phyloP scores from a whole-genome alignment of 1,139 yeast genomes.

The Debaryomyces sp. region DNA sequence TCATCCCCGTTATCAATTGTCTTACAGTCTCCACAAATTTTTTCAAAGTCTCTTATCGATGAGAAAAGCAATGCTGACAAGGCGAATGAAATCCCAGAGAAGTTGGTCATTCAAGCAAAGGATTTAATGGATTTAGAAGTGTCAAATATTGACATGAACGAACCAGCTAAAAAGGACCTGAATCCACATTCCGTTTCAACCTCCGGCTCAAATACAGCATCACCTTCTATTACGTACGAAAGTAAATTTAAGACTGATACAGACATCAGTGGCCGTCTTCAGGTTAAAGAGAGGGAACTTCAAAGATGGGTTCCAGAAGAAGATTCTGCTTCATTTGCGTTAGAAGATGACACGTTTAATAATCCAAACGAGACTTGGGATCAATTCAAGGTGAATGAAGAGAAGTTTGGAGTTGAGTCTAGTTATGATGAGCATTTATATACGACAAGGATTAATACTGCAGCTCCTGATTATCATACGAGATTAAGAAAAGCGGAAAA shows the following conservation, averaged over 20 bases:
- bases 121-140: slow-evolving; percentile 68
- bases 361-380: slow-evolving; percentile 62
- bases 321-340: slow-evolving; percentile 32
- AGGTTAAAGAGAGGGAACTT: slow-evolving; percentile 66
- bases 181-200: not conserved
- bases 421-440: slow-evolving; percentile 87
- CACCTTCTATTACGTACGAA: slow-evolving; percentile 11
- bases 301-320: slow-evolving; percentile 86
- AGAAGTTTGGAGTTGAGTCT: slow-evolving; percentile 85
- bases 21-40: slow-evolving; percentile 46
- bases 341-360: slow-evolving; percentile 44
- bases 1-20: slow-evolving; percentile 50
- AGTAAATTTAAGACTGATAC: slow-evolving; percentile 74
- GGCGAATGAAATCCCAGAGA: slow-evolving; percentile 39
- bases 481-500: slow-evolving; percentile 72
- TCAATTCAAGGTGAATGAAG: slow-evolving; percentile 88
- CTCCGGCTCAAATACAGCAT: slow-evolving; percentile 7
- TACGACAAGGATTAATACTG: slow-evolving; percentile 79
- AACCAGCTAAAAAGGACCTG: slow-evolving; percentile 15
- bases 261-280: slow-evolving; percentile 63
- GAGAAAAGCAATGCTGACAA: slow-evolving; percentile 35
- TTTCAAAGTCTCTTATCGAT: slow-evolving; percentile 35
- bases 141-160: slow-evolving; percentile 40
- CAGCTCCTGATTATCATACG: slow-evolving; percentile 72
- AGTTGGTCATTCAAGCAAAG: slow-evolving; percentile 54